A percentile compares a stretch with the other conserved stretches of the same genome.
Evolutionary conservation across 2,329 filamentous ascomycete species (phyloP).

Genomic region (Xylaria digitata): DNA sequence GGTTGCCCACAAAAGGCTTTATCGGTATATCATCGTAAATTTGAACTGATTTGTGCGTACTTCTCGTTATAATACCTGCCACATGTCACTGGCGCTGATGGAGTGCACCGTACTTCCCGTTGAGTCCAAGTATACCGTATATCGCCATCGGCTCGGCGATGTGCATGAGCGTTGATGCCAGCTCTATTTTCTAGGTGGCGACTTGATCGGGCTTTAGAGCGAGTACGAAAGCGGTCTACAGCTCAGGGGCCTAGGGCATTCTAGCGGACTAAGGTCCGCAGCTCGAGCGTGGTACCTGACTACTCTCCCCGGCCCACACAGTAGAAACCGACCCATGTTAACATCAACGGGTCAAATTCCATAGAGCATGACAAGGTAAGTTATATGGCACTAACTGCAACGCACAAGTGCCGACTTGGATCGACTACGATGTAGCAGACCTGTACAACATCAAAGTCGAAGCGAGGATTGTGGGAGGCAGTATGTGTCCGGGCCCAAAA

Average conservation of each 20-base stretch:
- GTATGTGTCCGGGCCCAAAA: constrained; percentile 39
- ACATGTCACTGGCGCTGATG: no score
- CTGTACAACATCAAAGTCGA: constrained; percentile 40
- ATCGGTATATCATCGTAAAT: no score
- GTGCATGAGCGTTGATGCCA: constrained; percentile 19
- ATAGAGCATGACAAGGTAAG: constrained; percentile 49
- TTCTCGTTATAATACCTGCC: no score
- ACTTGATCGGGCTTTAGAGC: background rate
- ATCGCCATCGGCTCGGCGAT: background rate
- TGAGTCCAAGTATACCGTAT: background rate
- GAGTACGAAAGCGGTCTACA: background rate
- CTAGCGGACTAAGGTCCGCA: no score
- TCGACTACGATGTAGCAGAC: constrained; percentile 46
- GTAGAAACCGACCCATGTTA: background rate
- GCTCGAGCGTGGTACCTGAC: background rate
- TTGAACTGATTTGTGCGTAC: no score
- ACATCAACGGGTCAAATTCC: background rate
- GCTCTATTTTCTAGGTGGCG: background rate
- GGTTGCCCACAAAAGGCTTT: no score
- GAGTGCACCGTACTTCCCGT: no score
- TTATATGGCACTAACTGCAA: constrained; percentile 48
- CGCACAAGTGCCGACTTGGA: constrained; percentile 41
- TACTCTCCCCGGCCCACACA: background rate
- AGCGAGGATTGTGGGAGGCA: constrained; percentile 35
- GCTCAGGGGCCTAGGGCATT: background rate